phyloP scores from a whole-genome alignment of 805 yeast species.

The Nakazawaea wyomingensis region DNA sequence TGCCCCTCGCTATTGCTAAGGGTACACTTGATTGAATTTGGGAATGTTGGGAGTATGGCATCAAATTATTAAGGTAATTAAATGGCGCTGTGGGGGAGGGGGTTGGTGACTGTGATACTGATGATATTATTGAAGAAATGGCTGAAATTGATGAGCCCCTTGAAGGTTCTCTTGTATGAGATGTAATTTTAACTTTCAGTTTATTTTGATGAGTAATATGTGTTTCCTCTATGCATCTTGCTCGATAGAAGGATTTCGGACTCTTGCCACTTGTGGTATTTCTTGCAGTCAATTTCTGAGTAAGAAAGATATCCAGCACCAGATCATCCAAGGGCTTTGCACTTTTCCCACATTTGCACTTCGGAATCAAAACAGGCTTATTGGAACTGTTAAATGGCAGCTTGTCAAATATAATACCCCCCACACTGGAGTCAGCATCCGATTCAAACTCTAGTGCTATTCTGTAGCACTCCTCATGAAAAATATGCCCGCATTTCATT shows the following conservation, averaged over 20 bases:
- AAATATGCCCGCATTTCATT: constrained; percentile 48
- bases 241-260: no score
- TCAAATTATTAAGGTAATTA: constrained; percentile 1
- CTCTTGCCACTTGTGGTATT: no score
- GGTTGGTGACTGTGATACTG: constrained; percentile 20
- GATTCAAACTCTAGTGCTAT: constrained; percentile 29
- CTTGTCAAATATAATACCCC: background rate
- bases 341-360: constrained; percentile 1
- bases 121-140: constrained; percentile 27
- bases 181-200: background rate
- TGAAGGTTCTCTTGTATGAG: constrained; percentile 24
- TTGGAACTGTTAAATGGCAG: background rate
- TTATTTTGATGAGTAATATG: background rate
- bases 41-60: background rate
- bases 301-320: background rate
- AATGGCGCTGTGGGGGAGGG: constrained; percentile 3
- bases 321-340: constrained; percentile 1
- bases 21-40: background rate
- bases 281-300: background rate
- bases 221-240: no score
- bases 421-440: background rate
- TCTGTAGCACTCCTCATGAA: constrained; percentile 54
- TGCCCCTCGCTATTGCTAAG: constrained; percentile 16
- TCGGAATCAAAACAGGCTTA: background rate
- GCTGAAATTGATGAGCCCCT: constrained; percentile 30